Evolutionary conservation across 371 early-diverging fungal species (phyloP).

Genomic region (Chytridiales sp.): DNA sequence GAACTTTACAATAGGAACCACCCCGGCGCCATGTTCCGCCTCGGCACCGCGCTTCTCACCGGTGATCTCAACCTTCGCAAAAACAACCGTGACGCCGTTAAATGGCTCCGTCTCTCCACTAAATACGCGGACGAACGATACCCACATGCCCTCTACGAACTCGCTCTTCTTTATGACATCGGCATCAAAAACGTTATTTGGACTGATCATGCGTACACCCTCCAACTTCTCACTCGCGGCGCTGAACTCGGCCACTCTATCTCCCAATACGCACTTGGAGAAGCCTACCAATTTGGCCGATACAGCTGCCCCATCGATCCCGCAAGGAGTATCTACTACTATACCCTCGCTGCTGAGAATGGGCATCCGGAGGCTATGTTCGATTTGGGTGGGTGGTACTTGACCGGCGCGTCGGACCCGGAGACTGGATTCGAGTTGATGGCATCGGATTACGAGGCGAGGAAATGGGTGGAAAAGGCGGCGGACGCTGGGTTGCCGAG

Average conservation of each 20-base stretch:
- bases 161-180: constrained; percentile 68
- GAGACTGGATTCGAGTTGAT: constrained; percentile 40
- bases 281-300: constrained; percentile 78
- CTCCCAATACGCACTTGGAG: constrained; percentile 75
- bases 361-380: constrained; percentile 89
- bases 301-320: constrained; percentile 66
- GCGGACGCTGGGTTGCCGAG: constrained; percentile 72
- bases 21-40: constrained; percentile 49
- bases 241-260: constrained; percentile 76
- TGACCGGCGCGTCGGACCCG: constrained; percentile 65
- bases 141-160: constrained; percentile 79
- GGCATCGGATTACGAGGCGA: constrained; percentile 77
- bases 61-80: constrained; percentile 66
- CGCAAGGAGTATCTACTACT: constrained; percentile 70
- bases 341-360: constrained; percentile 78
- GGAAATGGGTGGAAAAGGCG: constrained; percentile 75
- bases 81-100: constrained; percentile 73
- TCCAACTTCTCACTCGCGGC: constrained; percentile 69
- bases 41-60: constrained; percentile 61
- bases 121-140: constrained; percentile 72
- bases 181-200: constrained; percentile 68
- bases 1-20: constrained; percentile 40
- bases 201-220: constrained; percentile 71
- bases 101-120: constrained; percentile 76
- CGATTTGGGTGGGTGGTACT: constrained; percentile 89